Conservation (phyloP, 108 stramenopile genomes). For the Cyclotella choctawhatcheeana region DNA sequence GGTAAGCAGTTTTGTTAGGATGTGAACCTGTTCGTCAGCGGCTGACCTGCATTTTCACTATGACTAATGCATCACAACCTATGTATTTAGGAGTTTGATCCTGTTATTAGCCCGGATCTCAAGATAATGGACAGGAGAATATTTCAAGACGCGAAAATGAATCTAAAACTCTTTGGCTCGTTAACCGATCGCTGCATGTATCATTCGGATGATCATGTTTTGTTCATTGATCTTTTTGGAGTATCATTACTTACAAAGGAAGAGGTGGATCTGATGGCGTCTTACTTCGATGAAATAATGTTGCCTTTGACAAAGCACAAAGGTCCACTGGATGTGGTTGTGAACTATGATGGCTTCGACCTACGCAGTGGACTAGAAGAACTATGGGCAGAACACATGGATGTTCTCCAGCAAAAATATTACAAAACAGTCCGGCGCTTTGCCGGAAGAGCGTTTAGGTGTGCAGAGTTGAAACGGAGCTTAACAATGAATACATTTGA, state of each 20-base stretch:
- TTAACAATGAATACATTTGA: conserved; percentile 55
- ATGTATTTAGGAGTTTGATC: conserved; percentile 53
- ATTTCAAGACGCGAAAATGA: conserved; percentile 63
- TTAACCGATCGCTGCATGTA: conserved; percentile 56
- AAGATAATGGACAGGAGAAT: conserved; percentile 69
- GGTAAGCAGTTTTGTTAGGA: conserved; percentile 7
- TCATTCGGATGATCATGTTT: conserved; percentile 57
- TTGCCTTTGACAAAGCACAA: conserved; percentile 38
- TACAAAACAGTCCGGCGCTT: conserved; percentile 63
- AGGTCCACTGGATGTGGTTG: conserved; percentile 60
- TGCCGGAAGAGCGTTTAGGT: conserved; percentile 64
- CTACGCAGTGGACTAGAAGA: conserved; percentile 56
- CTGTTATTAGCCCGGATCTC: conserved; percentile 61
- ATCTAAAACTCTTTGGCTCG: conserved; percentile 64
- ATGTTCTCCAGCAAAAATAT: conserved; percentile 33
- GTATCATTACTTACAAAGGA: conserved; percentile 57
- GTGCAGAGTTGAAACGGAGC: conserved; percentile 47
- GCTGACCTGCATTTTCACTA: no score
- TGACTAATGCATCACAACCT: no score
- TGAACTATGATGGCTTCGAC: conserved; percentile 69
- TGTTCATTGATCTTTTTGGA: conserved; percentile 70
- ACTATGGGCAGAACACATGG: conserved; percentile 25
- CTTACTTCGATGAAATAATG: conserved; percentile 48
- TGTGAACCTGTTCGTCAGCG: neutral
- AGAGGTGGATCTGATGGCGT: conserved; percentile 58